A percentile compares a stretch with the other conserved stretches of the same genome.
Conservation (phyloP, 306 rosid species). For the Prunus salicina region DNA sequence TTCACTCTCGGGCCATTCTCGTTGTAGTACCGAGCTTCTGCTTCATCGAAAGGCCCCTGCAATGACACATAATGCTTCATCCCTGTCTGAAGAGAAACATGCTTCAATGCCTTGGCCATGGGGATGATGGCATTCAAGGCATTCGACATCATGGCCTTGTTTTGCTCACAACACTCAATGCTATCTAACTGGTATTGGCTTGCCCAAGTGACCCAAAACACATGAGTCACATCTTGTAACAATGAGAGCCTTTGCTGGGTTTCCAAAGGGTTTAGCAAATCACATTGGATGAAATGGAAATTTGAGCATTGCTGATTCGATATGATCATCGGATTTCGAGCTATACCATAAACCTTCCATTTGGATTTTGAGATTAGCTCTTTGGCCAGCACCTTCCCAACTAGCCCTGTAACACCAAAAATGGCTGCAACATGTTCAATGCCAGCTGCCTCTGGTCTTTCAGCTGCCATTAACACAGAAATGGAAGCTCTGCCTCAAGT, state of each 20-base stretch:
- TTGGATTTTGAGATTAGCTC: slow-evolving; percentile 36
- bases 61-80: slow-evolving; percentile 77
- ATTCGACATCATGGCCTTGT: slow-evolving; percentile 74
- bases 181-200: slow-evolving; percentile 65
- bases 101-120: slow-evolving; percentile 47
- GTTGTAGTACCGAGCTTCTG: slow-evolving; percentile 27
- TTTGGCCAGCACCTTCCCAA: slow-evolving; percentile 69
- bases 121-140: slow-evolving; percentile 53
- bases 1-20: slow-evolving; percentile 62
- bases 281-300: slow-evolving; percentile 80
- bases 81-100: slow-evolving; percentile 93
- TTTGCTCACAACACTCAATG: slow-evolving; percentile 48
- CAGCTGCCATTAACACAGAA: slow-evolving; percentile 37
- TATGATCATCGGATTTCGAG: slow-evolving; percentile 48
- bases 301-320: slow-evolving; percentile 27
- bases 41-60: slow-evolving; percentile 34
- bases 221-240: slow-evolving; percentile 65
- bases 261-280: slow-evolving; percentile 61
- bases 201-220: slow-evolving; percentile 98
- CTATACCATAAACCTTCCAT: slow-evolving; percentile 91
- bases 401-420: slow-evolving; percentile 87
- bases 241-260: slow-evolving; percentile 44
- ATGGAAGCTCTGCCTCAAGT: slow-evolving; percentile 1
- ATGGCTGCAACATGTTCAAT: slow-evolving; percentile 58
- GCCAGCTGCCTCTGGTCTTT: slow-evolving; percentile 14